Percentiles rank a stretch among this genome's conserved stretches.
phyloP scores from a whole-genome alignment of 306 rosid species.

The Cotoneaster glaucophyllus region DNA sequence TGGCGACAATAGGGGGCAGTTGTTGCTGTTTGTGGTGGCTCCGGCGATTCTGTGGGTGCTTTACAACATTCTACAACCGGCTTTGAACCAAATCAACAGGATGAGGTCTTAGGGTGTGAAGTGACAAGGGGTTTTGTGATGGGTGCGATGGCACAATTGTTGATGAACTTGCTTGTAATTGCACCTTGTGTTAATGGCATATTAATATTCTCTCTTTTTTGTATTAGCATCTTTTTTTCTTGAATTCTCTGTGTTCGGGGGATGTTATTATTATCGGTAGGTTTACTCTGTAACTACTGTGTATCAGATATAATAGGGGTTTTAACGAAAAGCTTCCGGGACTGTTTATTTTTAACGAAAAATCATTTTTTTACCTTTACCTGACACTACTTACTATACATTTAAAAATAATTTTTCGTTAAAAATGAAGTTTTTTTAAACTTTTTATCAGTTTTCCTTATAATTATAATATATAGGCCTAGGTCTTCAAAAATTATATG shows the following conservation, averaged over 20 bases:
- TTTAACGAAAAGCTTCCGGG: too few relatives aligned
- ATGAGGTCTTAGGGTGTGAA: constrained; percentile 51
- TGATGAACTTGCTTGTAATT: not conserved
- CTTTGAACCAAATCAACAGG: constrained; percentile 78
- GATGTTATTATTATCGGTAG: not conserved
- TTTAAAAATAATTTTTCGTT: too few relatives aligned
- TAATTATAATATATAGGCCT: not conserved
- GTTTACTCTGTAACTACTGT: not conserved
- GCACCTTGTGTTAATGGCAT: not conserved
- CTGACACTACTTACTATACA: too few relatives aligned
- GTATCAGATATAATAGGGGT: not conserved
- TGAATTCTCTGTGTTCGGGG: not conserved
- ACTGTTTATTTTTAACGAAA: too few relatives aligned
- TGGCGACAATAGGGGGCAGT: constrained; percentile 61
- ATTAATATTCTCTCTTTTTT: not conserved
- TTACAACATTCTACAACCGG: constrained; percentile 83
- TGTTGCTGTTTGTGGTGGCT: constrained; percentile 68
- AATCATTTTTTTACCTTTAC: too few relatives aligned
- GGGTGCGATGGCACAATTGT: not conserved
- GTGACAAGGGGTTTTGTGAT: not conserved
- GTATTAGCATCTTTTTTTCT: not conserved
- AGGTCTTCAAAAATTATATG: not conserved
- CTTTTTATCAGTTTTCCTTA: too few relatives aligned
- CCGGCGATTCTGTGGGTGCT: constrained; percentile 87
- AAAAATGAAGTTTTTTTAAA: too few relatives aligned